Conservation (phyloP, 345 rosid genomes). For the Pistacia atlantica region DNA sequence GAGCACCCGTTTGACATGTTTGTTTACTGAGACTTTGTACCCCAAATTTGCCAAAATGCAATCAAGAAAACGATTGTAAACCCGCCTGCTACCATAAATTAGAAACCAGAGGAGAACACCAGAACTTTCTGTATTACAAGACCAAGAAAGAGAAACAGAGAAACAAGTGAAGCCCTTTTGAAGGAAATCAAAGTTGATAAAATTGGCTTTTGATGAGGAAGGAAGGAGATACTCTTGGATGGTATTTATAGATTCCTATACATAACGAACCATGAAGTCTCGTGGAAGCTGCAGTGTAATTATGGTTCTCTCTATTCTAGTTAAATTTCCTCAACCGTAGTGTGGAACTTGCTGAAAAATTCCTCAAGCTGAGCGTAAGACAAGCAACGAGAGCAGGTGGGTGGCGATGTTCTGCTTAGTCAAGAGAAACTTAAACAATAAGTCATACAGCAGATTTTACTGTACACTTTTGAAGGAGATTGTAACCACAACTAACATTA, state of each 20-base stretch:
- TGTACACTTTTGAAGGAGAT: neutral
- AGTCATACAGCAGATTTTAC: neutral
- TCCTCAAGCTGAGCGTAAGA: neutral
- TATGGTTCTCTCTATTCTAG: neutral
- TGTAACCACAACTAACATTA: neutral
- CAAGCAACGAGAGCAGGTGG: neutral
- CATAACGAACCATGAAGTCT: neutral
- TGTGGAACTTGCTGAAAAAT: neutral
- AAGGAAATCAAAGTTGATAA: neutral
- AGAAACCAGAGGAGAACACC: neutral
- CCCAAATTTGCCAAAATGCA: neutral
- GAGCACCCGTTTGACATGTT: neutral
- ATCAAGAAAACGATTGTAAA: neutral
- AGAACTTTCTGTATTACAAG: neutral
- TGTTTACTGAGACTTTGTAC: too few species aligned
- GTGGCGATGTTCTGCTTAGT: neutral
- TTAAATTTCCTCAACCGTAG: neutral
- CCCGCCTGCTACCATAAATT: neutral
- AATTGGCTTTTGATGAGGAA: neutral
- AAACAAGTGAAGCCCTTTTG: neutral
- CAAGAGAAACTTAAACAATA: neutral
- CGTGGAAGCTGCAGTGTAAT: neutral
- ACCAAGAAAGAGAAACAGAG: too few species aligned
- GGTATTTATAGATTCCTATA: neutral
- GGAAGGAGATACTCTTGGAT: neutral